A percentile compares a stretch with the other conserved stretches of the same genome.
phyloP scores from a whole-genome alignment of 2,329 filamentous ascomycete species.

The Hypoxylon sp. region DNA sequence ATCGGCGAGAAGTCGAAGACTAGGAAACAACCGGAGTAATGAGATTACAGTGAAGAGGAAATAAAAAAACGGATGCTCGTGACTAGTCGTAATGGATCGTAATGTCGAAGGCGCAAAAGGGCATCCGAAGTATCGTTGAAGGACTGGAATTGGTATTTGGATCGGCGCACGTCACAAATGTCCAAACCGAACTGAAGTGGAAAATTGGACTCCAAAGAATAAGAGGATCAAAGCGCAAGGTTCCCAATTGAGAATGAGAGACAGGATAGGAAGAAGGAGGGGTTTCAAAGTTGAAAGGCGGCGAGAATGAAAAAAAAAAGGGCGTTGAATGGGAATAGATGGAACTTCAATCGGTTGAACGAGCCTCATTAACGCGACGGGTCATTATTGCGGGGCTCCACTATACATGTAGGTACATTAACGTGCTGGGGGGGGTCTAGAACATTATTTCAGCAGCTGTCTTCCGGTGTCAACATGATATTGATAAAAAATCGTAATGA shows the following conservation, averaged over 20 bases:
- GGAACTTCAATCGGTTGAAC: conserved; percentile 17
- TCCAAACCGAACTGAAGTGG: conserved; percentile 18
- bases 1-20: background rate
- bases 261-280: conserved; percentile 5
- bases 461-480: no score
- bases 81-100: conserved; percentile 39
- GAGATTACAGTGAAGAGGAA: background rate
- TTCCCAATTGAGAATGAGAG: conserved; percentile 33
- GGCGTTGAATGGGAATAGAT: conserved; percentile 1
- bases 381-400: background rate
- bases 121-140: conserved; percentile 23
- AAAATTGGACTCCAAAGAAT: conserved; percentile 38
- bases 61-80: conserved; percentile 18
- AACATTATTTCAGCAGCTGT: no score
- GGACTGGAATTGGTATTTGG: conserved; percentile 20
- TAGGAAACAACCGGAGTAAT: background rate
- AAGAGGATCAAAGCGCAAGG: conserved; percentile 19
- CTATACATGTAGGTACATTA: background rate
- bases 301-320: conserved; percentile 7
- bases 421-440: no score
- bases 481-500: no score
- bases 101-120: conserved; percentile 26
- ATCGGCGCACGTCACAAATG: conserved; percentile 19
- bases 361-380: conserved; percentile 25
- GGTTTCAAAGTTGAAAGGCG: background rate